A percentile compares a stretch with the other conserved stretches of the same genome.
Conservation (phyloP, 768 basidiomycete genomes). For the Leccinellum albellum region DNA sequence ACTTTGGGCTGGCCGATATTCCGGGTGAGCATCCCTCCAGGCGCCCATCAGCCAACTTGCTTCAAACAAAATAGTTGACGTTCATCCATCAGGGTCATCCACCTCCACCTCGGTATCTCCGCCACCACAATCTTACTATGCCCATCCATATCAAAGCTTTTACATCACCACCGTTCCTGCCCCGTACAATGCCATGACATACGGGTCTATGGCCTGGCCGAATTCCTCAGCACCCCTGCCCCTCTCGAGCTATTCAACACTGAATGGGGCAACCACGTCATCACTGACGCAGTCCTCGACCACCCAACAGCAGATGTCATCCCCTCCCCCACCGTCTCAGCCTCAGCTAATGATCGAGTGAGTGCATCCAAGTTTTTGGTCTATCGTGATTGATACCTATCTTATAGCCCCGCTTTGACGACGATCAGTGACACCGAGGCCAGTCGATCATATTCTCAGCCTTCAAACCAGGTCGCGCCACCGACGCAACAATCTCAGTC, state of each 20-base stretch:
- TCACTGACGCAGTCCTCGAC: conserved; percentile 31
- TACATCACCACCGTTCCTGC: conserved; percentile 39
- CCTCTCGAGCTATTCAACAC: conserved; percentile 69
- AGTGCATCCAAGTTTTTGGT: conserved; percentile 22
- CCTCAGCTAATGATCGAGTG: conserved; percentile 68
- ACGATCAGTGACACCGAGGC: conserved; percentile 50
- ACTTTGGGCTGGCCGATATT: conserved; percentile 41
- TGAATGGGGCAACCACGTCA: conserved; percentile 69
- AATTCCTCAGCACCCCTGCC: conserved; percentile 44
- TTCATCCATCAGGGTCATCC: conserved; percentile 31
- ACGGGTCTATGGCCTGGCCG: conserved; percentile 49
- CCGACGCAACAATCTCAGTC: conserved; percentile 31
- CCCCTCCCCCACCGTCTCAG: conserved; percentile 22
- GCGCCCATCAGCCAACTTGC: conserved; percentile 23
- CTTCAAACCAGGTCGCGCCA: conserved; percentile 38
- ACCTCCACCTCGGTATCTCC: conserved; percentile 39
- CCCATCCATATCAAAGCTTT: conserved; percentile 39
- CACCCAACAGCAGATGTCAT: conserved; percentile 32
- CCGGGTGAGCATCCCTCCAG: conserved; percentile 38
- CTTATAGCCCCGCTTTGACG: conserved; percentile 54
- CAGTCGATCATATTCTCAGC: conserved; percentile 44
- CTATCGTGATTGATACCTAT: conserved; percentile 11
- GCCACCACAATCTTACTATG: conserved; percentile 40
- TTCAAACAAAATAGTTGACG: conserved; percentile 8
- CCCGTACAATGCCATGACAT: conserved; percentile 52